Evolutionary conservation across 2,329 filamentous ascomycete genomes (phyloP).

Genomic region (Ophiostoma novo-ulmi): DNA sequence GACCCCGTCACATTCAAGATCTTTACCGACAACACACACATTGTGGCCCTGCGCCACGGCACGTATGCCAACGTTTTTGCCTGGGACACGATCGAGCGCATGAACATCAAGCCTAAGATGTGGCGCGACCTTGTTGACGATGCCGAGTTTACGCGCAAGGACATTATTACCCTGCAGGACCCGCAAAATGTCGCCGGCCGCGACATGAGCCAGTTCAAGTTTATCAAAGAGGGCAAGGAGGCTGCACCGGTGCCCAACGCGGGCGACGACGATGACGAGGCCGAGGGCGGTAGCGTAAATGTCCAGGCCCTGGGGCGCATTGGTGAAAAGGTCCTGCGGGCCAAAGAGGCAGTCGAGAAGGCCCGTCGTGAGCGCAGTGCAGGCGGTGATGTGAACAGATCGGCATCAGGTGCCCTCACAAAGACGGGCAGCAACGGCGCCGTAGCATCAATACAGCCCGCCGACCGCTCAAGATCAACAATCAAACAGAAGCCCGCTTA

Average conservation of each 20-base stretch:
- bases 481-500: slow-evolving; percentile 48
- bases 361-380: slow-evolving; percentile 70
- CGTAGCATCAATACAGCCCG: slow-evolving; percentile 43
- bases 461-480: slow-evolving; percentile 13
- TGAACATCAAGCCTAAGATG: slow-evolving; percentile 96
- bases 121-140: slow-evolving; percentile 90
- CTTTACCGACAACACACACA: slow-evolving; percentile 96
- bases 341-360: slow-evolving; percentile 89
- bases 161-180: slow-evolving; percentile 95
- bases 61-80: slow-evolving; percentile 92
- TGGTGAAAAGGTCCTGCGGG: slow-evolving; percentile 77
- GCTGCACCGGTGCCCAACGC: slow-evolving; percentile 42
- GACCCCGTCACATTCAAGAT: slow-evolving; percentile 97
- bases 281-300: slow-evolving; percentile 68
- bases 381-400: slow-evolving; percentile 53
- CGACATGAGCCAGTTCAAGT: slow-evolving; percentile 84
- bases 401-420: slow-evolving; percentile 27
- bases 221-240: slow-evolving; percentile 68
- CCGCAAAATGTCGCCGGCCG: slow-evolving; percentile 81
- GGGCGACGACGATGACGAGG: slow-evolving; percentile 38
- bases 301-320: slow-evolving; percentile 71
- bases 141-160: slow-evolving; percentile 75
- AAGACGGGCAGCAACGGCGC: slow-evolving; percentile 32
- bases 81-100: slow-evolving; percentile 87
- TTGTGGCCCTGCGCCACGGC: slow-evolving; percentile 75